Conservation (phyloP, 345 rosid species). For the Salix brachista region DNA sequence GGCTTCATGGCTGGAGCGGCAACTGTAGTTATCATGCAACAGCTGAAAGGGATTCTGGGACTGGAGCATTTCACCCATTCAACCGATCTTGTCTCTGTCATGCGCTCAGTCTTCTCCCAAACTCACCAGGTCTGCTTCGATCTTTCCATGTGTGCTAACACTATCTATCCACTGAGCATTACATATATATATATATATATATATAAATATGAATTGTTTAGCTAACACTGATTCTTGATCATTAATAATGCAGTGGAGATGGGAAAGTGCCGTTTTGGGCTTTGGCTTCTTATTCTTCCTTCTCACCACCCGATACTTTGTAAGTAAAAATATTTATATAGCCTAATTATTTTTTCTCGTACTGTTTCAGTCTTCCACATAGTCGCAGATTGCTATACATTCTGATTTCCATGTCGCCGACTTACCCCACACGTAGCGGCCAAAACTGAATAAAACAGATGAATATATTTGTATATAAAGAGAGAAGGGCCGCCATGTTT, state of each 20-base stretch:
- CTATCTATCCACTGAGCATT: not conserved
- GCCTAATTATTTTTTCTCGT: not conserved
- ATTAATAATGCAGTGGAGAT: constrained; percentile 67
- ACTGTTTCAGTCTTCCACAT: not conserved
- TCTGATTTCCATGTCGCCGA: not conserved
- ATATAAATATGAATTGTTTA: not conserved
- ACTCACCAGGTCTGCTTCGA: constrained; percentile 49
- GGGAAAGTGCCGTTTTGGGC: constrained; percentile 90
- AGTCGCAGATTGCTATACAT: not conserved
- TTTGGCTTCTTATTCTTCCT: constrained; percentile 85
- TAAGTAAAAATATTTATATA: constrained; percentile 30
- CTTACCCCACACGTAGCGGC: not conserved
- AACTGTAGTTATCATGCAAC: constrained; percentile 91
- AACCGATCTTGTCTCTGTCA: constrained; percentile 73
- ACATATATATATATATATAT: too few relatives aligned
- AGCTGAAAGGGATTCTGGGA: constrained; percentile 85
- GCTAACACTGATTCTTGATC: not conserved
- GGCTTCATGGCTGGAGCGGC: constrained; percentile 99
- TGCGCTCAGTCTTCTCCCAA: constrained; percentile 77
- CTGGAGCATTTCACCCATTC: constrained; percentile 69
- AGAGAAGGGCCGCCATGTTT: not conserved
- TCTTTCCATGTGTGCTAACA: not conserved
- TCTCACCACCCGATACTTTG: constrained; percentile 63
- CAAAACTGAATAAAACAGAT: not conserved
- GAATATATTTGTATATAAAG: not conserved